Base-by-base conservation (phyloP, 768 basidiomycete species). In the Auricularia heimuer region DNA sequence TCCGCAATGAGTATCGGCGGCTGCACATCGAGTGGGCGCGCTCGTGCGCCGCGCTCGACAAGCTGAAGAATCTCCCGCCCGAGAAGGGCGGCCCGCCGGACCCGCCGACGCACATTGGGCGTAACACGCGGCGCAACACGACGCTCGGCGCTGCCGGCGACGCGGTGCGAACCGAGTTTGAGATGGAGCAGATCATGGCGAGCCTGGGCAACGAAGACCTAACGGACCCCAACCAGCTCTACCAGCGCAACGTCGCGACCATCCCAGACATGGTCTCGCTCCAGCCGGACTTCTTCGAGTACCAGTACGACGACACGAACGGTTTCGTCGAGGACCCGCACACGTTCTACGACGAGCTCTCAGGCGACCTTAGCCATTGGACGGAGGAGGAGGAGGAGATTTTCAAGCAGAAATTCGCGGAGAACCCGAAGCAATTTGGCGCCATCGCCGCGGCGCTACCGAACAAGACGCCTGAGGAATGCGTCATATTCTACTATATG, bases 111-210 rank as follows among this genome's bases (percentile, higher is more conserved):
- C 54, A 56, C 62, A 39, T 58, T 4, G 81, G 80, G 16, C 76
- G 91, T 62, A 87, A 88, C 51, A 92, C 90, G 8, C 83, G 91
- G 35, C 85, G 92, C 33, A 84, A 88, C 10, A 81, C 86, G 60
- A 87, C 88, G 0, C 77, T 76, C 54, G 62, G 56, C 21, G 56
- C 29, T 6, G 77, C 91, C 67, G 92, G 92, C 34, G 95, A 97
- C 74, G 87, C 92, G 14, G 94, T 94, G 16, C 88, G 93, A 3
- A 94, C 94, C 18, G 95, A 98, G 75, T 82, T 96, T 65, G 96
- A 98, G 78, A 94, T 97, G 86, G 92, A 97, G 71, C 93, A 94
- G 76, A 94, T 98, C 72, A 90, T 98, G 65, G 92, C 92, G n/a
- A 92, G 88, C 71, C 78, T 97, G 47, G 94, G 92, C 33, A 90